A percentile compares a stretch with the other conserved stretches of the same genome.
Conservation (phyloP, 768 basidiomycete species). For the Hypholoma sublateritium region DNA sequence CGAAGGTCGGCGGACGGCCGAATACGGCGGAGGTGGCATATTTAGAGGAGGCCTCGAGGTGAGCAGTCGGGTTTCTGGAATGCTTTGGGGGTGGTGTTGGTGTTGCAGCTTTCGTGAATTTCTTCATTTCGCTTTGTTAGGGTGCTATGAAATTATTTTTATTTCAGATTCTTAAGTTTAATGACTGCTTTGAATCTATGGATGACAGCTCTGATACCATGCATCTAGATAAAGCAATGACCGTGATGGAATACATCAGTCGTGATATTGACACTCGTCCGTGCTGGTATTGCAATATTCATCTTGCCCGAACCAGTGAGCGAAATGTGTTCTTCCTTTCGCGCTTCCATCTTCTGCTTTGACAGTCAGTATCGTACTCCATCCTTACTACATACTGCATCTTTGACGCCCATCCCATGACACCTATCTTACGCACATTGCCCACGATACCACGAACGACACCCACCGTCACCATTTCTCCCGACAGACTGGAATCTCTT, state of each 20-base stretch:
- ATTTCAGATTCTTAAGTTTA: neutral
- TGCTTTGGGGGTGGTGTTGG: neutral
- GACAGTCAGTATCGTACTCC: neutral
- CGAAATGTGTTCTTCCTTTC: neutral
- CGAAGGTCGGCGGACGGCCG: conserved; percentile 11
- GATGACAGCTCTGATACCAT: neutral
- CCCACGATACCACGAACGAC: neutral
- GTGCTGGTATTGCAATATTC: neutral
- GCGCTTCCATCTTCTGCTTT: neutral
- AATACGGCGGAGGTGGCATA: conserved; percentile 13
- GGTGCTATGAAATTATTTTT: conserved; percentile 5
- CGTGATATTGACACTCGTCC: neutral
- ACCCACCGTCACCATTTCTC: neutral
- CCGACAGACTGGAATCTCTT: neutral
- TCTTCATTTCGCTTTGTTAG: conserved; percentile 6
- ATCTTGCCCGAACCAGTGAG: neutral
- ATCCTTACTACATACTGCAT: neutral
- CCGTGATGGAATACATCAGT: neutral
- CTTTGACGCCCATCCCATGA: neutral
- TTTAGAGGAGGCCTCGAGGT: conserved; percentile 20
- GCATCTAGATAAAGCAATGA: neutral
- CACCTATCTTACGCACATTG: neutral
- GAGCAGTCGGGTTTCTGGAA: conserved; percentile 7
- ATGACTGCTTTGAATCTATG: neutral
- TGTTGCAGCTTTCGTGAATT: conserved; percentile 1